Evolutionary conservation across 805 yeast species (phyloP).

Genomic region (Saccharomycopsis sp.): DNA sequence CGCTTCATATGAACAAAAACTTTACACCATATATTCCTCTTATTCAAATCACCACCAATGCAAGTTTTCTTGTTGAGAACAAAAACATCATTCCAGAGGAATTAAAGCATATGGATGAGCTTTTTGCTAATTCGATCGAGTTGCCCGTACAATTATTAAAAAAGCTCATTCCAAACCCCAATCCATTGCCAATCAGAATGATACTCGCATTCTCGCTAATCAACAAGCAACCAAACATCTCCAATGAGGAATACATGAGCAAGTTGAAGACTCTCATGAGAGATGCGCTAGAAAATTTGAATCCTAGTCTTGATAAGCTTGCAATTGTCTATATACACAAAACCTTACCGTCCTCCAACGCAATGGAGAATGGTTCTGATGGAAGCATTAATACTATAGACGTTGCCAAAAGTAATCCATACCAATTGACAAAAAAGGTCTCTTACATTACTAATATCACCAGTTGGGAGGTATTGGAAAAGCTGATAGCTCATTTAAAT

Average conservation of each 20-base stretch:
- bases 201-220: constrained; percentile 38
- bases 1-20: constrained; percentile 19
- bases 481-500: constrained; percentile 2
- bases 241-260: constrained; percentile 28
- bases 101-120: constrained; percentile 32
- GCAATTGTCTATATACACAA: constrained; percentile 36
- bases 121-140: constrained; percentile 32
- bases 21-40: constrained; percentile 27
- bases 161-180: constrained; percentile 36
- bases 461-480: constrained; percentile 8
- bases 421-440: constrained; percentile 3
- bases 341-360: not conserved
- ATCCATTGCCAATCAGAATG: constrained; percentile 34
- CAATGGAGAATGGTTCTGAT: not conserved
- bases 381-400: not conserved
- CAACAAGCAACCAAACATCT: constrained; percentile 25
- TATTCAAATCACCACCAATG: constrained; percentile 44
- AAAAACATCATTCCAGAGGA: constrained; percentile 33
- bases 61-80: constrained; percentile 37
- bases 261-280: constrained; percentile 26
- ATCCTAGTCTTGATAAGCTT: constrained; percentile 34
- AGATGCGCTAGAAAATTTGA: constrained; percentile 27
- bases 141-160: constrained; percentile 35
- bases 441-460: constrained; percentile 13
- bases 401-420: not conserved